Evolutionary conservation across 2,329 filamentous ascomycete species (phyloP).

Genomic region (Nakataea oryzae): DNA sequence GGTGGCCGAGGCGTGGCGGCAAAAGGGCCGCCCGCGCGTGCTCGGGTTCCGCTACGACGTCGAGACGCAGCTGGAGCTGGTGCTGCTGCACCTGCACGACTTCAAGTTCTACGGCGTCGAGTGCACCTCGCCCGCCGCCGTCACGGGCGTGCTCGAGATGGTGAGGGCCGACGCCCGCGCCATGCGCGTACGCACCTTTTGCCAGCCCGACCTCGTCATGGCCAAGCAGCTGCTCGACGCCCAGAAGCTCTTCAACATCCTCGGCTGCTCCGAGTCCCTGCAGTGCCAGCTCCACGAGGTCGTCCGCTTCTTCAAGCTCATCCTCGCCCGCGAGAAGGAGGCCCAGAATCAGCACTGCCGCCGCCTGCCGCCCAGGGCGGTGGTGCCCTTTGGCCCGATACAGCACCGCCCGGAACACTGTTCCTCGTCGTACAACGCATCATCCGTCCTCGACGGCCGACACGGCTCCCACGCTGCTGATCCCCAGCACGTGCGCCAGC

Average conservation of each 20-base stretch:
- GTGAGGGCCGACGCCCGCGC: constrained; percentile 42
- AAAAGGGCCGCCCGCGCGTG: constrained; percentile 42
- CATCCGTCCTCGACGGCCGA: neutral
- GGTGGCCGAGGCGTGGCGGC: constrained; percentile 38
- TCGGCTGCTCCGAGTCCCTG: constrained; percentile 31
- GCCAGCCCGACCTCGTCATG: constrained; percentile 46
- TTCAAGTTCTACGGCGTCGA: constrained; percentile 44
- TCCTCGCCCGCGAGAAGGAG: constrained; percentile 33
- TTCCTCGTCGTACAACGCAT: neutral
- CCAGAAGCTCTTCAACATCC: constrained; percentile 37
- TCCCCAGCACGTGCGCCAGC: neutral
- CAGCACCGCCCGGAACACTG: no score
- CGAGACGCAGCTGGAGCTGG: constrained; percentile 48
- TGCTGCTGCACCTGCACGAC: constrained; percentile 35
- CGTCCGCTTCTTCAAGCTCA: constrained; percentile 42
- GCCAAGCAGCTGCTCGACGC: constrained; percentile 47
- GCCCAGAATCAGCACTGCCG: constrained; percentile 9
- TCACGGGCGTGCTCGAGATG: constrained; percentile 36
- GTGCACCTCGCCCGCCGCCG: constrained; percentile 28
- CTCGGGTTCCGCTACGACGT: constrained; percentile 48
- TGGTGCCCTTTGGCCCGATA: no score
- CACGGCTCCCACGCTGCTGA: no score
- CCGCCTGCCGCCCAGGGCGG: neutral
- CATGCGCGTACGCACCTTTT: constrained; percentile 44
- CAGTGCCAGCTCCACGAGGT: constrained; percentile 38